Conservation (phyloP, 176 grass and related monocot species). For the Zoysia japonica region DNA sequence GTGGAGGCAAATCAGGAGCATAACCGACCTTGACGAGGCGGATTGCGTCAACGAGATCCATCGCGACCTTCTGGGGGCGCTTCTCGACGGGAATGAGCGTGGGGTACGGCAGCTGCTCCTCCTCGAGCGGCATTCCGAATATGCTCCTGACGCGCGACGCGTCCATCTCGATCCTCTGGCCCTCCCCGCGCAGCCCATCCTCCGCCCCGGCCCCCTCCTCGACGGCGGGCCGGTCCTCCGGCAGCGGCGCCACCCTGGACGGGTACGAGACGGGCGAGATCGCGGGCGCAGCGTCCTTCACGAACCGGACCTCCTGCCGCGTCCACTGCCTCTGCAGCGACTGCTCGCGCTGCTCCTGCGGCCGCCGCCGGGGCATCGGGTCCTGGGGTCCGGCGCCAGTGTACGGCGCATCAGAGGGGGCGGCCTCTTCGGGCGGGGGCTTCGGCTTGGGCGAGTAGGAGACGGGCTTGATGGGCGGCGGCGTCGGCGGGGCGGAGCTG, state of each 20-base stretch:
- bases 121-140: conserved; percentile 58
- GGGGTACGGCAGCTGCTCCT: conserved; percentile 69
- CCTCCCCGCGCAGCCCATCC: conserved; percentile 51
- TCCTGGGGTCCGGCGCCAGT: not conserved
- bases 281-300: conserved; percentile 57
- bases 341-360: not conserved
- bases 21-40: conserved; percentile 69
- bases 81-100: conserved; percentile 65
- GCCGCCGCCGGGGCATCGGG: conserved; percentile 2
- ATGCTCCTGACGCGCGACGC: conserved; percentile 41
- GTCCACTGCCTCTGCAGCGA: conserved; percentile 46
- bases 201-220: conserved; percentile 27
- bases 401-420: not conserved
- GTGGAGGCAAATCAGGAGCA: conserved; percentile 24
- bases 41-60: conserved; percentile 86
- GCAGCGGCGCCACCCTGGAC: conserved; percentile 72
- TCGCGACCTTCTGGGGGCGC: conserved; percentile 64
- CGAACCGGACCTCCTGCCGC: conserved; percentile 64
- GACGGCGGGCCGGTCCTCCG: conserved; percentile 45
- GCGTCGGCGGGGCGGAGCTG: conserved; percentile 1
- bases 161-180: conserved; percentile 53
- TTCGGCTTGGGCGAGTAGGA: conserved; percentile 66
- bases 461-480: conserved; percentile 66
- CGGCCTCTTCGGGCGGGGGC: conserved; percentile 27
- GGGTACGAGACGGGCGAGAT: conserved; percentile 75